These are phyloP conservation scores for Paecilomyces sp. DNA, from an alignment of 2,329 filamentous ascomycete genomes.

Conservation along the genomic window DNA sequence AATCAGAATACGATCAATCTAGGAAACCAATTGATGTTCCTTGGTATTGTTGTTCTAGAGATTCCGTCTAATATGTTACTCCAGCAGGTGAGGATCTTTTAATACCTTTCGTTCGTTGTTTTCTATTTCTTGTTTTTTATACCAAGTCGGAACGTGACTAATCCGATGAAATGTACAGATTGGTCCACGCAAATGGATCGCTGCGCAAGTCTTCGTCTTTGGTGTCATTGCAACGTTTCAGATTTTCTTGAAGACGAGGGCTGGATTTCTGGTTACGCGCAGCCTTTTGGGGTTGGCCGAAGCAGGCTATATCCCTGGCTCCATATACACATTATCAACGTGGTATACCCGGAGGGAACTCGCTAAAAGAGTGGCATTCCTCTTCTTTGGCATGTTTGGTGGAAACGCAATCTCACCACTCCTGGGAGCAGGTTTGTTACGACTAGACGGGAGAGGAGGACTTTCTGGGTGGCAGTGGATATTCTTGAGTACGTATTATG, in stretches of 20 bases:
- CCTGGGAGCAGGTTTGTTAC: conserved; percentile 43
- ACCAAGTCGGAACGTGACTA: conserved; percentile 13
- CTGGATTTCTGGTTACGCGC: conserved; percentile 40
- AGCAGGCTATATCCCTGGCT: conserved; percentile 47
- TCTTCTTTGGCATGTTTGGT: conserved; percentile 50
- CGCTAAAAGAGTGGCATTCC: conserved; percentile 41
- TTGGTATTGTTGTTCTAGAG: conserved; percentile 44
- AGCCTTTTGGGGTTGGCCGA: conserved; percentile 43
- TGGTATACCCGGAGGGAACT: conserved; percentile 45
- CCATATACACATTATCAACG: conserved; percentile 45
- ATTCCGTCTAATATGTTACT: conserved; percentile 45
- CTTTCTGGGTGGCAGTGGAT: conserved; percentile 47
- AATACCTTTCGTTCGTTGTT: background rate
- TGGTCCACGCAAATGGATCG: conserved; percentile 44
- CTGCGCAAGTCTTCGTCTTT: conserved; percentile 43
- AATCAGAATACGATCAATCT: conserved; percentile 44
- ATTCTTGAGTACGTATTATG: conserved; percentile 34
- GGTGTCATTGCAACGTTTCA: conserved; percentile 42
- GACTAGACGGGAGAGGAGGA: conserved; percentile 34
- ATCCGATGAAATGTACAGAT: conserved; percentile 19
- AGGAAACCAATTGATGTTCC: conserved; percentile 49
- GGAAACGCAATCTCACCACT: conserved; percentile 45
- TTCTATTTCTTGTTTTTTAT: no score
- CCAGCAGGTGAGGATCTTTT: conserved; percentile 10
- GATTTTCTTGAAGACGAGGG: conserved; percentile 34